Percentiles rank a stretch among this genome's conserved stretches.
Conservation (phyloP, 2,329 filamentous ascomycete species). For the Clonostachys sp. region DNA sequence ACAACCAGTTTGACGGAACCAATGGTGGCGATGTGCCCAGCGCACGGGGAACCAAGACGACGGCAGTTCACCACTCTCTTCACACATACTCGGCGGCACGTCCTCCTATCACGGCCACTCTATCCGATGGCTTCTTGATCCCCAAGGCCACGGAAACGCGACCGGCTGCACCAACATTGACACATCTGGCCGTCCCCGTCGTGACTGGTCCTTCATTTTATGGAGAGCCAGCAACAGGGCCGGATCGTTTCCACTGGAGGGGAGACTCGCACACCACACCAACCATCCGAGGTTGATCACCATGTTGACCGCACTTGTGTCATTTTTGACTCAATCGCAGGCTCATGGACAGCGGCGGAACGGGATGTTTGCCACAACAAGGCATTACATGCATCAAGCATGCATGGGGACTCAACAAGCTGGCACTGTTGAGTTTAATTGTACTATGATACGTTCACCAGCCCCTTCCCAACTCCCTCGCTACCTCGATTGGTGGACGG, state of each 20-base stretch:
- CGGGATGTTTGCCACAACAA: no score
- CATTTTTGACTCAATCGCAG: no score
- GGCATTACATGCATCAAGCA: not conserved
- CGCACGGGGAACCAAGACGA: not conserved
- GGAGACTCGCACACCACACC: conserved; percentile 43
- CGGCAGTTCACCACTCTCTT: not conserved
- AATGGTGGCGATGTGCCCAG: not conserved
- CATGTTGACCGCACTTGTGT: no score
- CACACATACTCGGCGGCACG: not conserved
- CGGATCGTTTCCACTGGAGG: conserved; percentile 40
- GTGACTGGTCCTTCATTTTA: conserved; percentile 8
- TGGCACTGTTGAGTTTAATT: not conserved
- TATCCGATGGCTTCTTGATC: not conserved
- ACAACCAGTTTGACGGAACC: not conserved
- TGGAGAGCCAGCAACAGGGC: conserved; percentile 27
- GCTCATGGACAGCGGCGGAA: no score
- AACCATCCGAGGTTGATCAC: conserved; percentile 36
- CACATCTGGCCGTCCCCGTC: conserved; percentile 17
- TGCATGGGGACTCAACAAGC: not conserved
- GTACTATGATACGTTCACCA: not conserved
- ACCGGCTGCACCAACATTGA: conserved; percentile 35
- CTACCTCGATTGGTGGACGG: not conserved
- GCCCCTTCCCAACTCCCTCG: not conserved
- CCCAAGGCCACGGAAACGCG: conserved; percentile 31
- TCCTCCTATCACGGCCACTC: not conserved